phyloP scores from a whole-genome alignment of 495 filamentous ascomycete species.

The Talaromyces thailandensis region DNA sequence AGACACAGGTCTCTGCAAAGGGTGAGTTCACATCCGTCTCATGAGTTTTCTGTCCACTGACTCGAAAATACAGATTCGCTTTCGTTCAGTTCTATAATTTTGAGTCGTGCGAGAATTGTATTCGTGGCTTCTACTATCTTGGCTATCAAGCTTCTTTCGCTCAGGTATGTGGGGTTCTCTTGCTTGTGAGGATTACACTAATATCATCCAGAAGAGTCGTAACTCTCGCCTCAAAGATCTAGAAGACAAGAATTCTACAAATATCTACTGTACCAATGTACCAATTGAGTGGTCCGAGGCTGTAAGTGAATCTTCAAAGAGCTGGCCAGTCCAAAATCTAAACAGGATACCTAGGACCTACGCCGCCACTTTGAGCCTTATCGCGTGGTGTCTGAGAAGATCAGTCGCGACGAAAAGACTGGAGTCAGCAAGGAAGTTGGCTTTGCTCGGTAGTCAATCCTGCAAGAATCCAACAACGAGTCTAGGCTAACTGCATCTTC shows the following conservation, averaged over 20 bases:
- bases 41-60: not conserved
- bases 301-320: conserved; percentile 38
- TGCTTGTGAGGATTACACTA: conserved; percentile 9
- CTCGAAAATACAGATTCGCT: conserved; percentile 57
- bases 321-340: not conserved
- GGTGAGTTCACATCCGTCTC: conserved; percentile 42
- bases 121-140: conserved; percentile 86
- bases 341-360: conserved; percentile 20
- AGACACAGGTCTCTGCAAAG: conserved; percentile 85
- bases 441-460: conserved; percentile 68
- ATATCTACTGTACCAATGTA: conserved; percentile 94
- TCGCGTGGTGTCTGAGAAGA: conserved; percentile 81
- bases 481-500: not conserved
- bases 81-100: conserved; percentile 90
- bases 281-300: conserved; percentile 83
- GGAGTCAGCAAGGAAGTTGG: conserved; percentile 94
- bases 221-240: conserved; percentile 92
- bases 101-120: conserved; percentile 86
- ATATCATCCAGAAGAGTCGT: conserved; percentile 68
- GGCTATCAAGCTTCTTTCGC: conserved; percentile 98
- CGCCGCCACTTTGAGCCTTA: conserved; percentile 60
- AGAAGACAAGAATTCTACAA: conserved; percentile 77
- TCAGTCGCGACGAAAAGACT: conserved; percentile 72
- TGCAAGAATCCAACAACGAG: not conserved
- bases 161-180: conserved; percentile 40